Base-by-base conservation (phyloP, 2,329 filamentous ascomycete species). In the Zymoseptoria tritici region DNA sequence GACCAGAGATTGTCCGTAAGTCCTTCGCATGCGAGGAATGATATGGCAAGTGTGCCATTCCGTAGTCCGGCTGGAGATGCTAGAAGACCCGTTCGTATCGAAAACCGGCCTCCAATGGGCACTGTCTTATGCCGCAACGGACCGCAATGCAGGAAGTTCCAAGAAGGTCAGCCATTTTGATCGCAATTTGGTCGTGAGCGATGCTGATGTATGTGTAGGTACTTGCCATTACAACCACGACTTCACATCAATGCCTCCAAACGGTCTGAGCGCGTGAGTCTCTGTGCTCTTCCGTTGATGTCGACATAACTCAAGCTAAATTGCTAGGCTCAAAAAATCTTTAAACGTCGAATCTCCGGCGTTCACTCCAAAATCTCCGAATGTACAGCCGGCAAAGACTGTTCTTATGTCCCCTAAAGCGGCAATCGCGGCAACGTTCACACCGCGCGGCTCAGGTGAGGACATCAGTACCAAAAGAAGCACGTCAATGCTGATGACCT, bases 341-440 rank as follows among this genome's bases (percentile, higher is more conserved):
- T 65, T 99, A 66, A 99, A 96, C 74, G 94, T 96, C 71, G 94
- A 97, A 70, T 97, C 94, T 8, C 93, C 94, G 11, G 90, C 93
- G 54, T 99, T 99, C 53, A 76, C 79, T 60, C 73, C 80, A 11
- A 77, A 75, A 60, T 75, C 77, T 26, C 79, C 79, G 68, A 79
- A 77, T 56, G 73, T 72, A 56, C 74, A 81, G 51, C 75, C 77
- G 22, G 75, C 77, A 22, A 91, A 91, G 75, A 88, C 88, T 69
- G 82, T 87, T 9, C 87, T 87, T 8, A 91, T 97, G 64, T 94
- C 92, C 7, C 90, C 91, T 1, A 91, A 95, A 75, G 89, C 90
- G 58, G 92, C 89, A n/a, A 94, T 84, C 73, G 94, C 93, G 21
- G 89, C 91, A 20, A 86, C 90, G 4, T 95, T 95, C 69, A 94